Percentiles rank a stretch among this genome's conserved stretches.
Conservation (phyloP, 257 asterid genomes). For the Misopates orontium region DNA sequence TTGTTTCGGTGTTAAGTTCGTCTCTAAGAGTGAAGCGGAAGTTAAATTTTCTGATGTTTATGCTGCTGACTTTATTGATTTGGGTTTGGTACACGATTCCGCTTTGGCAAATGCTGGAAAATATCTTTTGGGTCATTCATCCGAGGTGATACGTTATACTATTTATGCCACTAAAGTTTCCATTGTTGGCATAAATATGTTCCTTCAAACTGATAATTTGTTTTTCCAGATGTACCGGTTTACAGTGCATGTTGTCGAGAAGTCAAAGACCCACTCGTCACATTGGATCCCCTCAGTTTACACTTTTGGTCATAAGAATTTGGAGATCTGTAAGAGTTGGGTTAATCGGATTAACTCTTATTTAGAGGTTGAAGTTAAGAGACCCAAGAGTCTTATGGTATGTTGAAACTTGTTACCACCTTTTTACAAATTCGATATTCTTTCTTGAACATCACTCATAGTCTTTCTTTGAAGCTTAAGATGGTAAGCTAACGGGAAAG, state of each 20-base stretch:
- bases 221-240: constrained; percentile 84
- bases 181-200: constrained; percentile 10
- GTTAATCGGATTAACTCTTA: constrained; percentile 50
- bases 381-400: constrained; percentile 93
- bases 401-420: constrained; percentile 24
- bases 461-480: constrained; percentile 24
- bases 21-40: constrained; percentile 39
- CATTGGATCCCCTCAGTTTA: constrained; percentile 57
- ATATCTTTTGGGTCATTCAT: constrained; percentile 46
- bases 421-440: neutral
- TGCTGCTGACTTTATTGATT: constrained; percentile 61
- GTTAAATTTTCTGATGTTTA: constrained; percentile 64
- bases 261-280: constrained; percentile 59
- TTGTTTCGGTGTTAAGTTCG: constrained; percentile 53
- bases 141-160: constrained; percentile 56
- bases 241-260: constrained; percentile 60
- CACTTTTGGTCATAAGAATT: constrained; percentile 73
- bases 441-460: neutral
- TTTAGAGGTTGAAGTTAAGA: constrained; percentile 46
- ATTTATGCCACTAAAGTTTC: constrained; percentile 20
- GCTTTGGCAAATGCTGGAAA: constrained; percentile 46
- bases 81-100: constrained; percentile 59
- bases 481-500: constrained; percentile 24
- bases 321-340: constrained; percentile 72
- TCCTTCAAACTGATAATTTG: constrained; percentile 19